A percentile compares a stretch with the other conserved stretches of the same genome.
Conservation (phyloP, 202 grass and related monocot genomes). For the Hordeum pubiflorum region DNA sequence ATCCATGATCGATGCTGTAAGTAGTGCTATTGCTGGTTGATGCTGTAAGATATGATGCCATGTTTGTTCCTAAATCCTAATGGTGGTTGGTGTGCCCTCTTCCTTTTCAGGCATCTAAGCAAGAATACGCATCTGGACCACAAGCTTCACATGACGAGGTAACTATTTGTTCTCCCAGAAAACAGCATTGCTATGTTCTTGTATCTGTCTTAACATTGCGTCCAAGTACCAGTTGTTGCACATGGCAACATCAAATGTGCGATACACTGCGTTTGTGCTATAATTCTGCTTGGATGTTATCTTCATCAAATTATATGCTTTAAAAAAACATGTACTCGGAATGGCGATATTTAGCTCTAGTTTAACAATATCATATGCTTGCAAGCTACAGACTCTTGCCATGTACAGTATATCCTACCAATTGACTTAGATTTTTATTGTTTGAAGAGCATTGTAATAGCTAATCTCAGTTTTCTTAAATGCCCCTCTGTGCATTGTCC, state of each 20-base stretch:
- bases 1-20: conserved; percentile 44
- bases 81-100: not conserved
- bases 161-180: conserved; percentile 3
- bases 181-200: not conserved
- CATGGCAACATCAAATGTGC: not conserved
- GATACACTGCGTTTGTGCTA: not conserved
- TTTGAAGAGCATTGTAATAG: not conserved
- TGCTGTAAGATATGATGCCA: not conserved
- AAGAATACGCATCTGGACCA: conserved; percentile 27
- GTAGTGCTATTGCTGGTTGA: conserved; percentile 17
- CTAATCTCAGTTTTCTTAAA: not conserved
- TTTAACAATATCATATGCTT: not conserved
- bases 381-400: not conserved
- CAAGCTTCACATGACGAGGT: conserved; percentile 43
- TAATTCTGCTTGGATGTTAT: not conserved
- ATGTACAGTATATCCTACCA: not conserved
- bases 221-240: not conserved
- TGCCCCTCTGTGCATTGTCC: not conserved
- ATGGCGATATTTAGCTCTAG: not conserved
- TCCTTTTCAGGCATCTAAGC: conserved; percentile 41
- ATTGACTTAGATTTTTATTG: not conserved
- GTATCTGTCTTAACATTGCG: not conserved
- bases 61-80: not conserved
- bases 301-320: not conserved
- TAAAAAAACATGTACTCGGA: not conserved